phyloP scores from a whole-genome alignment of 2,329 filamentous ascomycete species.

The Colletotrichum paranaense region DNA sequence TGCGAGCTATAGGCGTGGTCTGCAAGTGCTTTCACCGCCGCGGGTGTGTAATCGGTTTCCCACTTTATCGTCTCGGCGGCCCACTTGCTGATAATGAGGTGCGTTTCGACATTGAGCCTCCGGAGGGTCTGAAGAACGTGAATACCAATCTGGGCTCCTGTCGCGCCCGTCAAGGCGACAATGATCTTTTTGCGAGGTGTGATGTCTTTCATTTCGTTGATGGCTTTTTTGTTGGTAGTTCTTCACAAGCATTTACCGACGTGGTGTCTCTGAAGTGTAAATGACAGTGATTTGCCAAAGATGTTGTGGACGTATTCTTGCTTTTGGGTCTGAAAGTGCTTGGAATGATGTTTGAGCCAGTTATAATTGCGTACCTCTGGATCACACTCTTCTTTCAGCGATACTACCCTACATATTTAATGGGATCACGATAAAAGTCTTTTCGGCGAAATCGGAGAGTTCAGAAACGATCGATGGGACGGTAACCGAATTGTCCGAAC shows the following conservation, averaged over 20 bases:
- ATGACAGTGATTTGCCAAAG: background rate
- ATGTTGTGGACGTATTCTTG: no score
- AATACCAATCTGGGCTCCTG: slow-evolving; percentile 56
- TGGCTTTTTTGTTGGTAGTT: background rate
- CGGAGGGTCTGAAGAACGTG: slow-evolving; percentile 53
- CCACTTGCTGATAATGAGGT: slow-evolving; percentile 61
- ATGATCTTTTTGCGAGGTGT: slow-evolving; percentile 49
- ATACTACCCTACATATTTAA: background rate
- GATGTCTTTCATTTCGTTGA: background rate
- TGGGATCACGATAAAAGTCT: background rate
- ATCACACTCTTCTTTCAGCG: no score
- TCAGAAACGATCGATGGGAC: background rate
- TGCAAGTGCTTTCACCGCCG: slow-evolving; percentile 1
- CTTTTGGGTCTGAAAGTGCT: no score
- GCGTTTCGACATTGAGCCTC: slow-evolving; percentile 56
- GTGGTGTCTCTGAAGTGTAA: background rate
- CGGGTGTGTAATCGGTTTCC: slow-evolving; percentile 41
- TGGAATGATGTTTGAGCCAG: no score
- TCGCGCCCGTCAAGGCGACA: slow-evolving; percentile 62
- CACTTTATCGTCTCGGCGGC: slow-evolving; percentile 59
- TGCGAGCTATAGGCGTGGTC: slow-evolving; percentile 41
- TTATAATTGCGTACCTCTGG: no score
- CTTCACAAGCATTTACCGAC: background rate
- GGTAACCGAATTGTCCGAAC: no score
- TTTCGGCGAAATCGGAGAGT: background rate